Base-by-base conservation (phyloP, 2,329 filamentous ascomycete genomes). In the Colletotrichum eremochloae region DNA sequence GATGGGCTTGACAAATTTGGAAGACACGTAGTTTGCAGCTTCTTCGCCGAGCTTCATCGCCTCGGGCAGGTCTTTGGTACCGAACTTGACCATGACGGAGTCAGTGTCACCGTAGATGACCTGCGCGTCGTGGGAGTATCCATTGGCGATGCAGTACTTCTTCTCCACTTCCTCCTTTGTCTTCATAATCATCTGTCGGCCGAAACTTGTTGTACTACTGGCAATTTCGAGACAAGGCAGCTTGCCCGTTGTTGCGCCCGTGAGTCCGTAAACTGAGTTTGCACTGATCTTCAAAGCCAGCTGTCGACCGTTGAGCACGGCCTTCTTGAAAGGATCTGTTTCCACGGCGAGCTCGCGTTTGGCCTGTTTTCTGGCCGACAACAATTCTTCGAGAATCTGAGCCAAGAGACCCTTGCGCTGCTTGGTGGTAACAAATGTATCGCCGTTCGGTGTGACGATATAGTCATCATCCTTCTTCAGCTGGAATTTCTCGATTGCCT, bases 81-180 rank as follows among this genome's bases (percentile, higher is more conserved):
- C 96, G 76, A 99, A 99, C 79, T 98, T 98, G 74, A 99, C 96
- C 96, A 99, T 99, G 84, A 99, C 96, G 11, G 96, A 99, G 87
- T 99, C 96, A 2, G 96, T 99, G 82, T 99, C 96, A 85, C 96
- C 96, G 77, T 99, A 99, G 75, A 99, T 97, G 84, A 99, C 96
- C 80, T 98, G 92, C 0, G 96, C 96, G 81, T 99, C 94, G 80
- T 98, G 94, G 1, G 89, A 91, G 82, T 98, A 99, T 24, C 96
- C 96, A 78, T 99, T 98, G 62, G 94, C 94, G 68, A 98, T 95
- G 61, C 90, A 96, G 82, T 97, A 99, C 76, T 90, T 92, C 52
- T 89, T 87, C 82, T 98, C 96, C 8, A 99, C 96, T 80, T 98
- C 96, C n/a, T 93, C 89, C 82, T 97, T 98, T 0, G 96, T 98